phyloP scores from a whole-genome alignment of 768 basidiomycete genomes.

The Chalciporus piperatus region DNA sequence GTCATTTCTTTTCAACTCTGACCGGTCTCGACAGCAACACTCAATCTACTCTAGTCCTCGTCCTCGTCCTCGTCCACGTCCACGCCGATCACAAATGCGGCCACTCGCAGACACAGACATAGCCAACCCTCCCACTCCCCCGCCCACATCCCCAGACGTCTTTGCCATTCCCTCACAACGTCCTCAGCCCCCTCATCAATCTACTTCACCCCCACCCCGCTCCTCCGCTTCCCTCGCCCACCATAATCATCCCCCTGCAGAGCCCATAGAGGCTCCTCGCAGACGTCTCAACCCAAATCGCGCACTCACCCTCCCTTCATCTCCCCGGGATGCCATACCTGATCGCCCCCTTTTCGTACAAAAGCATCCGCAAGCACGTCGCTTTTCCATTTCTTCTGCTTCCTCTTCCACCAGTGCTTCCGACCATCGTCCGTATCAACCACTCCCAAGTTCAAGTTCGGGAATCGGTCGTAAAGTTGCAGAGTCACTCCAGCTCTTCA shows the following conservation, averaged over 20 bases:
- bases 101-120: neutral
- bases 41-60: neutral
- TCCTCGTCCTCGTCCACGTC: neutral
- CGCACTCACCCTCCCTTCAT: conserved; percentile 33
- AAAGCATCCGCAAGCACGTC: conserved; percentile 35
- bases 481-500: conserved; percentile 78
- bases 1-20: conserved; percentile 23
- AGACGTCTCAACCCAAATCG: conserved; percentile 24
- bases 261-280: conserved; percentile 25
- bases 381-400: conserved; percentile 26
- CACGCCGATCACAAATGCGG: neutral
- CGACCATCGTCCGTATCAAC: conserved; percentile 3
- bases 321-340: conserved; percentile 22
- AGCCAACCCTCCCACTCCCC: conserved; percentile 2
- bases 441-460: conserved; percentile 15
- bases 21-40: neutral
- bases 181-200: neutral
- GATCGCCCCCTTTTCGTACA: conserved; percentile 11
- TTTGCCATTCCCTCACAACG: neutral
- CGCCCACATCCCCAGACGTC: neutral
- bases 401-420: conserved; percentile 14
- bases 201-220: conserved; percentile 21
- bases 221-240: conserved; percentile 44
- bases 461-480: conserved; percentile 83
- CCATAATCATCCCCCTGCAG: conserved; percentile 36